These are phyloP conservation scores for Apiospora rasikravindrae DNA, from an alignment of 2,329 filamentous ascomycete species.

Conservation along the genomic window DNA sequence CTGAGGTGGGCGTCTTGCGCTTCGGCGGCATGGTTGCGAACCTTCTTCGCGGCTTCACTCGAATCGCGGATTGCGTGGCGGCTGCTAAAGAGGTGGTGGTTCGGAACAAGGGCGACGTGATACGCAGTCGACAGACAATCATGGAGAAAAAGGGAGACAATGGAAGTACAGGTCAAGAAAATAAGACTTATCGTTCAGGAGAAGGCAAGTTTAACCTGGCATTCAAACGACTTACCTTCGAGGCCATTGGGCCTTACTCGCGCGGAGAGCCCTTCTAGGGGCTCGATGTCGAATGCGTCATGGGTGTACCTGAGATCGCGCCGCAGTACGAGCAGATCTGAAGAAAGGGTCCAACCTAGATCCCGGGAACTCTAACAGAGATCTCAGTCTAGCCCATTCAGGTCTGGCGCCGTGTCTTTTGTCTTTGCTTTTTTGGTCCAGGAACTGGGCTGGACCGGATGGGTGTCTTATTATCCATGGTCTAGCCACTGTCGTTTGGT, in stretches of 20 bases:
- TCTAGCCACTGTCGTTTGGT: not conserved
- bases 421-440: conserved; percentile 1
- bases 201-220: not conserved
- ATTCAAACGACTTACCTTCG: not conserved
- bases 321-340: conserved; percentile 24
- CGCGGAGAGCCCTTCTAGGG: not conserved
- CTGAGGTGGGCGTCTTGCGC: conserved; percentile 34
- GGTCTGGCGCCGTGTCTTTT: conserved; percentile 15
- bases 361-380: conserved; percentile 17
- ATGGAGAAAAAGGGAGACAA: not conserved
- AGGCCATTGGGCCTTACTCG: not conserved
- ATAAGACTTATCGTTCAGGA: too few species aligned
- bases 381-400: conserved; percentile 22
- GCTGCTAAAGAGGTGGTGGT: not conserved
- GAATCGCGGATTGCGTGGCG: not conserved
- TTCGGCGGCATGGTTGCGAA: conserved; percentile 29
- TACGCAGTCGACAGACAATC: not conserved
- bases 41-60: conserved; percentile 7
- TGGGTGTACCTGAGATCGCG: conserved; percentile 28
- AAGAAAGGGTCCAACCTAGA: conserved; percentile 19
- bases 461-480: not conserved
- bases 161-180: too few species aligned
- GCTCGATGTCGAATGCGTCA: conserved; percentile 34
- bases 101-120: not conserved
- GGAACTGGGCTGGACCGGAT: not conserved